These are phyloP conservation scores for Cytospora mali DNA, from an alignment of 2,329 filamentous ascomycete genomes.

Conservation along the genomic window DNA sequence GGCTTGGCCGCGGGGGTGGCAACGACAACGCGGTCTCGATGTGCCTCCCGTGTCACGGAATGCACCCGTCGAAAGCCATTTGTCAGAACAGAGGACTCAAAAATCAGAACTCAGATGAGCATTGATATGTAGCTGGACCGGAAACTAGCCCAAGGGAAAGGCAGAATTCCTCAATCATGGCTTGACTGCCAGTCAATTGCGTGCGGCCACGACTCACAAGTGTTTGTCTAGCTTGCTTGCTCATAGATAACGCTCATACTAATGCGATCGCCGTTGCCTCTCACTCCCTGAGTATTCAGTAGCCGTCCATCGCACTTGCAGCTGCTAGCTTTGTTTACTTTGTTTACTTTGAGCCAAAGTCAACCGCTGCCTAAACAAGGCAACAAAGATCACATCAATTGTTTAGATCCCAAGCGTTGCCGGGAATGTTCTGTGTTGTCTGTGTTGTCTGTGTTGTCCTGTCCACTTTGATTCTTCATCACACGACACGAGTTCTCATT, in stretches of 20 bases:
- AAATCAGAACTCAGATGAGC: neutral
- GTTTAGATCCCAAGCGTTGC: neutral
- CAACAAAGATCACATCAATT: neutral
- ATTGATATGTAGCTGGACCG: neutral
- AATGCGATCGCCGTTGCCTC: neutral
- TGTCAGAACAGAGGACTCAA: neutral
- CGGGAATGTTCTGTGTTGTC: neutral
- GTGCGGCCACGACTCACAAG: neutral
- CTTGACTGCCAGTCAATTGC: neutral
- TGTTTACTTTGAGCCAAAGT: neutral
- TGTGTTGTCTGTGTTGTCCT: too few species aligned
- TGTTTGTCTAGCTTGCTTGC: neutral
- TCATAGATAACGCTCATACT: neutral
- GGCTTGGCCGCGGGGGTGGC: neutral
- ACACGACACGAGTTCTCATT: neutral
- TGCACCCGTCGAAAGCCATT: neutral
- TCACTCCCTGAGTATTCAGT: neutral
- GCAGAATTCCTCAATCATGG: neutral
- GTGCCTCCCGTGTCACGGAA: neutral
- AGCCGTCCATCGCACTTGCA: neutral
- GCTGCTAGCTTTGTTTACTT: neutral
- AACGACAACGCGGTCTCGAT: constrained; percentile 3
- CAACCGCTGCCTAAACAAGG: neutral
- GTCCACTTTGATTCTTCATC: neutral
- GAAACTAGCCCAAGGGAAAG: neutral